A percentile compares a stretch with the other conserved stretches of the same genome.
Conservation (phyloP, 352 stramenopile genomes). For the Pythium monospermum region DNA sequence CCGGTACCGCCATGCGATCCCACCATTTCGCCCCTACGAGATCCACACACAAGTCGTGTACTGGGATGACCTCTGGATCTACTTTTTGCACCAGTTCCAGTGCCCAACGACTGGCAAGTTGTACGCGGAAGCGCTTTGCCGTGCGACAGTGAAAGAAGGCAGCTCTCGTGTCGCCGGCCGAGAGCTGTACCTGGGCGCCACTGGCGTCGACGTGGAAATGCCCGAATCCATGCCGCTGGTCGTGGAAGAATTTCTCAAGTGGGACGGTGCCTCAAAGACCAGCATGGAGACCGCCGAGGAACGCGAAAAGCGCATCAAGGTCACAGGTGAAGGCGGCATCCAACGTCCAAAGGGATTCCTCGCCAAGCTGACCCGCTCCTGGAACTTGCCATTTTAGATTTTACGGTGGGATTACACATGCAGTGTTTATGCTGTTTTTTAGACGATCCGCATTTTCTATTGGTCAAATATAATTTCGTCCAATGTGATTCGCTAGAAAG, state of each 20-base stretch:
- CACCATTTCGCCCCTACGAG: conserved; percentile 30
- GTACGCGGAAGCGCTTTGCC: conserved; percentile 25
- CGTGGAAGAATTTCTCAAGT: conserved; percentile 30
- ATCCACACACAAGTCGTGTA: conserved; percentile 29
- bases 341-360: conserved; percentile 13
- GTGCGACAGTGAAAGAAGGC: conserved; percentile 23
- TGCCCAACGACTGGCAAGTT: conserved; percentile 29
- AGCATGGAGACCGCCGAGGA: conserved; percentile 29
- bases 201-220: conserved; percentile 5
- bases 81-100: conserved; percentile 31
- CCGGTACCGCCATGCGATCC: conserved; percentile 28
- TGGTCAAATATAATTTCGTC: conserved; percentile 6
- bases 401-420: too few species aligned
- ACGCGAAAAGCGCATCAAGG: conserved; percentile 14
- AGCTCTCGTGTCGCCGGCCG: conserved; percentile 12
- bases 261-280: conserved; percentile 23
- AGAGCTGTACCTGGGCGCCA: conserved; percentile 14
- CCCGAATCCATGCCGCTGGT: conserved; percentile 24
- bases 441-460: not conserved
- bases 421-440: too few species aligned
- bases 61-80: conserved; percentile 31
- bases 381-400: conserved; percentile 28
- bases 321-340: conserved; percentile 3
- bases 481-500: conserved; percentile 20
- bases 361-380: conserved; percentile 18